phyloP scores from a whole-genome alignment of 2,329 filamentous ascomycete species.

The Didymella sp. region DNA sequence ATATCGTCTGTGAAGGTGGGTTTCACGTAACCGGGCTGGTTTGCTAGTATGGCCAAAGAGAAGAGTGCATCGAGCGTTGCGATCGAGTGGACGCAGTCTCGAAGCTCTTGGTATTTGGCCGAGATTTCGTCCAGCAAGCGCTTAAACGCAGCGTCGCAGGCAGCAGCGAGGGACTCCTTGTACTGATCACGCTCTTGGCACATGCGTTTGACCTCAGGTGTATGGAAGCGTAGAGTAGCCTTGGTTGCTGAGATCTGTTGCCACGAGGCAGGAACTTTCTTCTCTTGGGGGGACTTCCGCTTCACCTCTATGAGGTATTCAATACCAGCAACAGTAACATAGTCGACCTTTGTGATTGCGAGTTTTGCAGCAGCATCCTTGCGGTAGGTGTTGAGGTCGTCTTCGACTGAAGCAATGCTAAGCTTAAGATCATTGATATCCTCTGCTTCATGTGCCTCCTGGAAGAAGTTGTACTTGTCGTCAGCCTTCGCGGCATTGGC shows the following conservation, averaged over 20 bases:
- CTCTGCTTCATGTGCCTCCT: slow-evolving; percentile 85
- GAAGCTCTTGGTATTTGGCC: slow-evolving; percentile 84
- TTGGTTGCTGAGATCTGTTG: slow-evolving; percentile 94
- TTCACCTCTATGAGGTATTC: slow-evolving; percentile 94
- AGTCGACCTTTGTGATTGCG: slow-evolving; percentile 74
- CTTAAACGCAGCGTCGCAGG: slow-evolving; percentile 84
- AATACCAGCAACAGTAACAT: slow-evolving; percentile 85
- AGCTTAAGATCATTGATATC: slow-evolving; percentile 88
- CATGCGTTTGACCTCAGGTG: slow-evolving; percentile 83
- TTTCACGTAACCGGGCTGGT: slow-evolving; percentile 85
- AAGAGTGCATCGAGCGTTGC: slow-evolving; percentile 89
- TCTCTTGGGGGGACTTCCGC: slow-evolving; percentile 72
- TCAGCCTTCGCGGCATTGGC: slow-evolving; percentile 80
- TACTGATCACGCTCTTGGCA: slow-evolving; percentile 91
- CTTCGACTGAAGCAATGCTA: slow-evolving; percentile 91
- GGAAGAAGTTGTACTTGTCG: slow-evolving; percentile 95
- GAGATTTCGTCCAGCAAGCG: slow-evolving; percentile 76
- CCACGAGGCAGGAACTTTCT: slow-evolving; percentile 92
- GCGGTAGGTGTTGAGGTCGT: slow-evolving; percentile 82
- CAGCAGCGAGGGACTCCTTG: slow-evolving; percentile 89
- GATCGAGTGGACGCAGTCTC: slow-evolving; percentile 85
- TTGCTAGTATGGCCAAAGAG: slow-evolving; percentile 82
- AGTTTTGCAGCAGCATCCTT: slow-evolving; percentile 73
- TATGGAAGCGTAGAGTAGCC: slow-evolving; percentile 89
- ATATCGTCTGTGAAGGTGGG: slow-evolving; percentile 72